These are phyloP conservation scores for Ustilago tritici DNA, from an alignment of 1,284 basidiomycete species.

Conservation along the genomic window DNA sequence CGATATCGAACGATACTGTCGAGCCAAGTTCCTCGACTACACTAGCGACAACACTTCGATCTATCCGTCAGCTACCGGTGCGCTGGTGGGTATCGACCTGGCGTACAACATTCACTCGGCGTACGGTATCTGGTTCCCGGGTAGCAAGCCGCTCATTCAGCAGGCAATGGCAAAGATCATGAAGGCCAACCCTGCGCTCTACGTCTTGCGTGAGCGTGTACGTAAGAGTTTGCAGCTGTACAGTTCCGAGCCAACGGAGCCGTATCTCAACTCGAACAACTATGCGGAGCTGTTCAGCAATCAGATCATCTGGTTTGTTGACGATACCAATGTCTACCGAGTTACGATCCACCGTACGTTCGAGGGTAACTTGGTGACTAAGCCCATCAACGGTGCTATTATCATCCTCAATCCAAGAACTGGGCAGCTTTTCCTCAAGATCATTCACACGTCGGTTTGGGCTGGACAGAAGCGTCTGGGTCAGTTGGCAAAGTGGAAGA, in stretches of 20 bases:
- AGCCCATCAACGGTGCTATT: constrained; percentile 99
- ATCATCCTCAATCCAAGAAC: constrained; percentile 99
- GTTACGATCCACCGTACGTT: constrained; percentile 99
- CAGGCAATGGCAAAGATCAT: constrained; percentile 99
- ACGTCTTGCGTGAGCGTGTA: constrained; percentile 97
- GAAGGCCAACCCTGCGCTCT: constrained; percentile 98
- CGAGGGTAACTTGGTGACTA: constrained; percentile 99
- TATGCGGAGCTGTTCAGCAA: constrained; percentile 99
- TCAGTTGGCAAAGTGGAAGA: constrained; percentile 99
- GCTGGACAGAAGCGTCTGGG: constrained; percentile 99
- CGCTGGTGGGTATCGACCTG: constrained; percentile 97
- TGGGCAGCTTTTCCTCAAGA: constrained; percentile 97
- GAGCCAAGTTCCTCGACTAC: constrained; percentile 97
- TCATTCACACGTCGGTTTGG: constrained; percentile 99
- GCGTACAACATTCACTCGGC: constrained; percentile 99
- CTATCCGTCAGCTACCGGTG: constrained; percentile 96
- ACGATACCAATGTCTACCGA: constrained; percentile 99
- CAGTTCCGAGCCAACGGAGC: constrained; percentile 98
- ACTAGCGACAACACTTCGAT: constrained; percentile 84
- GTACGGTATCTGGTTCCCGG: constrained; percentile 99
- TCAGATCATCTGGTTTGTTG: constrained; percentile 99
- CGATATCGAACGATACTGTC: constrained; percentile 81
- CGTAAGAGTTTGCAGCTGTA: constrained; percentile 98
- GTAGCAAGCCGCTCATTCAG: constrained; percentile 95
- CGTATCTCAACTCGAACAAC: constrained; percentile 95